A percentile compares a stretch with the other conserved stretches of the same genome.
These are phyloP conservation scores for Myxozyma melibiosi DNA, from an alignment of 805 yeast species.

Conservation along the genomic window DNA sequence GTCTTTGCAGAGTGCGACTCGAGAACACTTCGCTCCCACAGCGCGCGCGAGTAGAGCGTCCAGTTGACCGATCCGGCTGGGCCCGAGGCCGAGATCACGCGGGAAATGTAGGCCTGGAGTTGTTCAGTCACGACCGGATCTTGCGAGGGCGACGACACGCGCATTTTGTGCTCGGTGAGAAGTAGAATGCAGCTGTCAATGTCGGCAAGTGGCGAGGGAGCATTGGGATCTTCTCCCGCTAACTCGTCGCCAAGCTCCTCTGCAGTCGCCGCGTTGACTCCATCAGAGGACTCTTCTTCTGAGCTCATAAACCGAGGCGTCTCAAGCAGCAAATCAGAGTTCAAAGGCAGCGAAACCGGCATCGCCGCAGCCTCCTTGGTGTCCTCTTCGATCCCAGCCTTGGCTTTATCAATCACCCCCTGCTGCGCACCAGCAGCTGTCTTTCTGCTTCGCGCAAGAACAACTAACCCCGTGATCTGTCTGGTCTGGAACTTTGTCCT, in stretches of 20 bases:
- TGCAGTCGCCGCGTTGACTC: slow-evolving; percentile 40
- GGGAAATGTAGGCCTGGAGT: slow-evolving; percentile 68
- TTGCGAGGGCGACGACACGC: slow-evolving; percentile 65
- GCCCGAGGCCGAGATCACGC: slow-evolving; percentile 52
- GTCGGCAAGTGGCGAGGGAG: slow-evolving; percentile 72
- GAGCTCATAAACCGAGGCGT: slow-evolving; percentile 55
- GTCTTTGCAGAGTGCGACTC: slow-evolving; percentile 83
- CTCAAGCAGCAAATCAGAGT: slow-evolving; percentile 79
- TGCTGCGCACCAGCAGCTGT: background rate
- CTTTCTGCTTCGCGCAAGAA: slow-evolving; percentile 59
- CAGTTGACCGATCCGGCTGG: slow-evolving; percentile 55
- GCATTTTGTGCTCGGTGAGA: slow-evolving; percentile 62
- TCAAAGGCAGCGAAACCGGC: slow-evolving; percentile 12
- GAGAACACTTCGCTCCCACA: slow-evolving; percentile 86
- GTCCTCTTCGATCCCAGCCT: background rate
- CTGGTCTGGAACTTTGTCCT: slow-evolving; percentile 79
- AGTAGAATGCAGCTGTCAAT: slow-evolving; percentile 75
- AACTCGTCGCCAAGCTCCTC: slow-evolving; percentile 42
- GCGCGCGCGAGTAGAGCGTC: slow-evolving; percentile 74
- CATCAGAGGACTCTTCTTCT: background rate
- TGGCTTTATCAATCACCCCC: too few species aligned
- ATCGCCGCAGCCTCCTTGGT: slow-evolving; percentile 28
- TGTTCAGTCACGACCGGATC: slow-evolving; percentile 79
- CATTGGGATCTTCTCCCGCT: slow-evolving; percentile 63
- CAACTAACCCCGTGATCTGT: slow-evolving; percentile 71